phyloP scores from a whole-genome alignment of 805 yeast genomes.

The Ogataea glucozyma region DNA sequence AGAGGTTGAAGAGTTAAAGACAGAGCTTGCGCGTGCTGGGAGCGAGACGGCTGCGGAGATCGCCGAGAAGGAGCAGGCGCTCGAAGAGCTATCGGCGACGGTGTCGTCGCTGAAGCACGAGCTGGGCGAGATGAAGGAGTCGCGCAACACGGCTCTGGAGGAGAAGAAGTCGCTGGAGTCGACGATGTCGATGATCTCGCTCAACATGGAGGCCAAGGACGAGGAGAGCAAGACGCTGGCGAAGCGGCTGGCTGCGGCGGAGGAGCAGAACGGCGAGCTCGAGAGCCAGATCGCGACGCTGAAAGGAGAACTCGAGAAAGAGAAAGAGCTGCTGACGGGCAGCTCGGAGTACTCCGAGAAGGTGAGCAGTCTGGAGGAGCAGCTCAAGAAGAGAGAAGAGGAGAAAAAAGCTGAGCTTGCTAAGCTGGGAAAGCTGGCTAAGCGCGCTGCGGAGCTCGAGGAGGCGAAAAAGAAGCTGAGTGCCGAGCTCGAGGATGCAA shows the following conservation, averaged over 20 bases:
- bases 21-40: neutral
- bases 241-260: conserved; percentile 19
- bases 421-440: conserved; percentile 11
- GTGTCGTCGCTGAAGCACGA: conserved; percentile 31
- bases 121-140: conserved; percentile 28
- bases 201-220: conserved; percentile 32
- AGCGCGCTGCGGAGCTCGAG: conserved; percentile 10
- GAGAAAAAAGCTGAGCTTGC: conserved; percentile 16
- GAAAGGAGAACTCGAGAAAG: conserved; percentile 37
- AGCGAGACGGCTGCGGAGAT: neutral
- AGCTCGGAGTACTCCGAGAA: conserved; percentile 53
- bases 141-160: conserved; percentile 29
- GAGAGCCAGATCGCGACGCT: conserved; percentile 24
- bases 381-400: conserved; percentile 16
- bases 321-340: conserved; percentile 47
- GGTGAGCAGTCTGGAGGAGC: conserved; percentile 44
- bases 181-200: conserved; percentile 35
- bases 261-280: conserved; percentile 23
- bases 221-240: conserved; percentile 16
- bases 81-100: conserved; percentile 9
- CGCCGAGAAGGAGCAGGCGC: neutral
- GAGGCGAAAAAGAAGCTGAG: conserved; percentile 7
- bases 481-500: conserved; percentile 7
- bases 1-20: neutral
- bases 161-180: conserved; percentile 37